Base-by-base conservation (phyloP, 148 eudicot species). In the Rhododendron henanense region DNA sequence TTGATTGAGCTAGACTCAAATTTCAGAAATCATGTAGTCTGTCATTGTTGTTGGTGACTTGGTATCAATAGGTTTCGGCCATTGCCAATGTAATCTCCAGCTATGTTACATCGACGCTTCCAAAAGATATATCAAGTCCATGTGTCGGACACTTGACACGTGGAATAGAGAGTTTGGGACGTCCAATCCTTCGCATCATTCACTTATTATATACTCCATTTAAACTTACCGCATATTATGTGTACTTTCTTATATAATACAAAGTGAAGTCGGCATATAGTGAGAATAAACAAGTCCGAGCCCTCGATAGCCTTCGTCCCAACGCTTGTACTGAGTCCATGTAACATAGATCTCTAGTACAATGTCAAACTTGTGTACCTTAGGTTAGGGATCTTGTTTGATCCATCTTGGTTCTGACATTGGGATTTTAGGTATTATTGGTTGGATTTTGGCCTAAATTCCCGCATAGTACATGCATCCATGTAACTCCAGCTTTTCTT, bases 361-460 rank as follows among this genome's bases (percentile, higher is more conserved):
- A 57, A 19, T 19, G n/a, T 57, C 7, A 19, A 57, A 18, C 23
- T 16, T 19, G 2, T 23, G 71, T 63, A n/a, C 75, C 75, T 28
- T 31, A 31, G 75, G 75, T 31, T 28, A 10, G 10, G 39, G 75
- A 69, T 65, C 31, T n/a, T 65, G 71, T 65, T 61, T 65, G 71
- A 65, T 69, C 75, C 75, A 69, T 69, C 37, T 69, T 69, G 75
- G 37, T 31, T 69, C 75, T 69, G 75, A 13, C 75, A 28, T 11
- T 69, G 16, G 76, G 65, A 73, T 53, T 84, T 69, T 25, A 44
- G 84, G 79, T 84, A 83, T 84, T 81, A 80, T 80, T 57, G 55
- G 47, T 87, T n/a, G 65, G 77, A 84, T 84, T 73, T 80, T 74
- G 81, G 87, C 86, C 76, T 51, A 84, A 87, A 80, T 80, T 87